A percentile compares a stretch with the other conserved stretches of the same genome.
Evolutionary conservation across 208 protist genomes (phyloP).

Genomic region (Leishmania major): DNA sequence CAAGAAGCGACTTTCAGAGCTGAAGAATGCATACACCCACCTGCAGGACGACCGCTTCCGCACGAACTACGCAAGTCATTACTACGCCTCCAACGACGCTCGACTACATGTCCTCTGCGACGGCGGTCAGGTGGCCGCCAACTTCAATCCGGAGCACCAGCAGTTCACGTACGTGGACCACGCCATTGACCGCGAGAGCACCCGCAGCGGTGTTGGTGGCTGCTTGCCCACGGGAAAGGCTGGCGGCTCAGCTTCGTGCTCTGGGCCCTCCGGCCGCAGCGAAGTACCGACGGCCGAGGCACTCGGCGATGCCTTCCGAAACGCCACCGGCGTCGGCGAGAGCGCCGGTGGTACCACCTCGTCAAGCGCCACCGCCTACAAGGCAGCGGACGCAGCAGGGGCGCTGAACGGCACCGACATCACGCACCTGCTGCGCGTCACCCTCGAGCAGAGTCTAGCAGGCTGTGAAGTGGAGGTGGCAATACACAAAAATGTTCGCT

Average conservation of each 20-base stretch:
- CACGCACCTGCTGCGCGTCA: constrained; percentile 62
- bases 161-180: constrained; percentile 75
- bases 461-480: constrained; percentile 58
- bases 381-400: constrained; percentile 39
- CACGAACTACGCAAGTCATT: constrained; percentile 59
- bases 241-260: not conserved
- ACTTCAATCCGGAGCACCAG: constrained; percentile 85
- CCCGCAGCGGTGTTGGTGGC: not conserved
- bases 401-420: constrained; percentile 59
- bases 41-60: constrained; percentile 64
- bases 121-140: constrained; percentile 70
- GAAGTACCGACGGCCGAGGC: constrained; percentile 40
- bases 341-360: constrained; percentile 21
- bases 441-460: constrained; percentile 72
- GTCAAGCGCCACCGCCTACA: constrained; percentile 46
- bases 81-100: constrained; percentile 80
- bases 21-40: constrained; percentile 61
- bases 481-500: constrained; percentile 51
- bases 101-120: constrained; percentile 74
- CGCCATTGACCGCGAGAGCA: constrained; percentile 31
- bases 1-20: constrained; percentile 40
- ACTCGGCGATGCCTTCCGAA: constrained; percentile 42
- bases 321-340: constrained; percentile 38
- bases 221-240: not conserved
- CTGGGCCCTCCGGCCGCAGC: not conserved